Percentiles rank a stretch among this genome's conserved stretches.
Evolutionary conservation across 805 yeast genomes (phyloP).

Genomic region (Pichia rugopelliculosa): DNA sequence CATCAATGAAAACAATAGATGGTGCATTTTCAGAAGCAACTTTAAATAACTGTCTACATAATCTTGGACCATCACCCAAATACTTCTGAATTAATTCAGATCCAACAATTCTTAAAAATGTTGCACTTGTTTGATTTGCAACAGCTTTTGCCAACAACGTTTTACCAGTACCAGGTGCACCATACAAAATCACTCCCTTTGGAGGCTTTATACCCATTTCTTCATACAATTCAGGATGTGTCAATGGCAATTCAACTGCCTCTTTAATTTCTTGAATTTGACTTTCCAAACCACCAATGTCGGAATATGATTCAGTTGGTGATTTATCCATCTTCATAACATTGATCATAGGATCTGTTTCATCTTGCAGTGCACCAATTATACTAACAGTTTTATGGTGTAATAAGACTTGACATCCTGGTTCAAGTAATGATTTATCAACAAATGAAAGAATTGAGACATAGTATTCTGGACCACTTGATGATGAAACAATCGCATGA

Average conservation of each 20-base stretch:
- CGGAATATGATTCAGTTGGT: slow-evolving; percentile 94
- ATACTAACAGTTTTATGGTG: slow-evolving; percentile 94
- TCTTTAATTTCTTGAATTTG: slow-evolving; percentile 98
- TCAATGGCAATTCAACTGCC: slow-evolving; percentile 89
- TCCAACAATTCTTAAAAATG: slow-evolving; percentile 93
- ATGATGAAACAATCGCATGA: slow-evolving; percentile 94
- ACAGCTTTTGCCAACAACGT: slow-evolving; percentile 95
- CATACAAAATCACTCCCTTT: slow-evolving; percentile 93
- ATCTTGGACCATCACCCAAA: slow-evolving; percentile 95
- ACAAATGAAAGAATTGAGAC: slow-evolving; percentile 94
- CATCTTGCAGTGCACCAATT: slow-evolving; percentile 98
- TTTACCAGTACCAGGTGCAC: slow-evolving; percentile 98
- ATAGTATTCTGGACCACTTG: slow-evolving; percentile 95
- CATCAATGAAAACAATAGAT: slow-evolving; percentile 96
- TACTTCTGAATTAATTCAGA: slow-evolving; percentile 95
- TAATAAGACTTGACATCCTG: slow-evolving; percentile 90
- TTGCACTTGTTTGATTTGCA: slow-evolving; percentile 95
- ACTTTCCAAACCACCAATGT: slow-evolving; percentile 91
- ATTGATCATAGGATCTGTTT: slow-evolving; percentile 94
- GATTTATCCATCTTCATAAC: slow-evolving; percentile 98
- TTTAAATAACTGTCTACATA: slow-evolving; percentile 89
- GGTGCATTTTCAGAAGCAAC: slow-evolving; percentile 97
- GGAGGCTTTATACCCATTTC: slow-evolving; percentile 99
- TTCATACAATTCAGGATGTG: slow-evolving; percentile 95
- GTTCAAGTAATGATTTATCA: slow-evolving; percentile 91